Evolutionary conservation across 495 filamentous ascomycete species (phyloP).

Genomic region (Pyronema domesticum): DNA sequence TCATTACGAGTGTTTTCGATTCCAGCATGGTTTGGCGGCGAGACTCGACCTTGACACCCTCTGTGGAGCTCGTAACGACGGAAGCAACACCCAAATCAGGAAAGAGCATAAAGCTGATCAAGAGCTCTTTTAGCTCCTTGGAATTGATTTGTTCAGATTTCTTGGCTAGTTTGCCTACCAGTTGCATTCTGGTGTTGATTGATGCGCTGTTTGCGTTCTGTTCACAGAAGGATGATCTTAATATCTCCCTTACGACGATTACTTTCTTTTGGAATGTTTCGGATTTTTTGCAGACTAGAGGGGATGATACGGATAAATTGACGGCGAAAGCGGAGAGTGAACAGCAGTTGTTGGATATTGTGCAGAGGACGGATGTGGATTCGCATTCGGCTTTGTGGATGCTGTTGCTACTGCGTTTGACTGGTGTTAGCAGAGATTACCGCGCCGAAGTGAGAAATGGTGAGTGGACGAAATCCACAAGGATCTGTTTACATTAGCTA

Average conservation of each 20-base stretch:
- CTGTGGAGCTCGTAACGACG: conserved; percentile 10
- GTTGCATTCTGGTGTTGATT: conserved; percentile 64
- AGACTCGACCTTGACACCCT: conserved; percentile 15
- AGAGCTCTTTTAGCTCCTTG: conserved; percentile 68
- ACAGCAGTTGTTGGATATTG: conserved; percentile 32
- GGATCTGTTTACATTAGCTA: not conserved
- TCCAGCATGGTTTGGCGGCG: conserved; percentile 26
- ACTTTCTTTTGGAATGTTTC: conserved; percentile 93
- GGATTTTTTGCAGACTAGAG: conserved; percentile 45
- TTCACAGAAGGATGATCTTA: conserved; percentile 74
- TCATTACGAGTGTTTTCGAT: conserved; percentile 67
- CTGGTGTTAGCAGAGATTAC: conserved; percentile 55
- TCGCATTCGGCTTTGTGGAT: conserved; percentile 62
- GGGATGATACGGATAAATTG: conserved; percentile 25
- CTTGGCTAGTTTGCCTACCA: conserved; percentile 54
- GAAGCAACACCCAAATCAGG: conserved; percentile 36
- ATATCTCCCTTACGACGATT: conserved; percentile 83
- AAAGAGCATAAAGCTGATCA: conserved; percentile 43
- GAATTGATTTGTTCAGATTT: conserved; percentile 95
- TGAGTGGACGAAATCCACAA: conserved; percentile 17
- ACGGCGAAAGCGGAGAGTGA: conserved; percentile 32
- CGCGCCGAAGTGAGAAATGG: conserved; percentile 80
- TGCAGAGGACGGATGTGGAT: conserved; percentile 33
- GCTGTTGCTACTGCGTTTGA: conserved; percentile 59
- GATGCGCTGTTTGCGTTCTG: conserved; percentile 79